phyloP scores from a whole-genome alignment of 768 basidiomycete genomes.

The Trametes villosa region DNA sequence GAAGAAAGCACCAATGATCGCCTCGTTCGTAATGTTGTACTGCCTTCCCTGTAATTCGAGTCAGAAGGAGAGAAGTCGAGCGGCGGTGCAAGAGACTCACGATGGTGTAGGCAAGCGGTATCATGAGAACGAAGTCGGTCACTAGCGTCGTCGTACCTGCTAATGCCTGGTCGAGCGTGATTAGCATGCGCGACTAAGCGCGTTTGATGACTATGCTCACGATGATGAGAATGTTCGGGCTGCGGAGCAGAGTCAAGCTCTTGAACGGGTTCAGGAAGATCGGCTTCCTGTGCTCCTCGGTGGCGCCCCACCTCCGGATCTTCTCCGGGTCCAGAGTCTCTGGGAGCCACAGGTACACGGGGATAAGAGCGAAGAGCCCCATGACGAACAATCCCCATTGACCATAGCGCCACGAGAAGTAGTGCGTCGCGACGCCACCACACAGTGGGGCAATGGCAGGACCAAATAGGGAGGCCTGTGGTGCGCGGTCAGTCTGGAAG shows the following conservation, averaged over 20 bases:
- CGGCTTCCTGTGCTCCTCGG: slow-evolving; percentile 15
- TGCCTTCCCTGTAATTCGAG: slow-evolving; percentile 49
- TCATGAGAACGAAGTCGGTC: slow-evolving; percentile 45
- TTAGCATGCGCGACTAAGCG: neutral
- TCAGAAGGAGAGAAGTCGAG: neutral
- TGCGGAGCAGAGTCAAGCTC: slow-evolving; percentile 54
- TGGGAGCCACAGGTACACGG: slow-evolving; percentile 54
- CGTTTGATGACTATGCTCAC: slow-evolving; percentile 41
- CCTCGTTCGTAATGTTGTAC: slow-evolving; percentile 61
- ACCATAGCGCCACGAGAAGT: slow-evolving; percentile 68
- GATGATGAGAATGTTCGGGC: slow-evolving; percentile 59
- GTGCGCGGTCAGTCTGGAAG: neutral
- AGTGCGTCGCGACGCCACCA: slow-evolving; percentile 61
- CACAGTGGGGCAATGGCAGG: slow-evolving; percentile 62
- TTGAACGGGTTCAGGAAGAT: slow-evolving; percentile 63
- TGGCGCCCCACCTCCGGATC: slow-evolving; percentile 45
- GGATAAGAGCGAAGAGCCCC: slow-evolving; percentile 44
- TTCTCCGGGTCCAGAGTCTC: slow-evolving; percentile 68
- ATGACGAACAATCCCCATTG: slow-evolving; percentile 50
- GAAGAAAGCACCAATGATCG: slow-evolving; percentile 62
- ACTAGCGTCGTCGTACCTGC: slow-evolving; percentile 39
- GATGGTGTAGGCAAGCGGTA: slow-evolving; percentile 70
- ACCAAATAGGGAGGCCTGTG: slow-evolving; percentile 57
- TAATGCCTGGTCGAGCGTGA: slow-evolving; percentile 41
- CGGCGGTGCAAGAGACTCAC: slow-evolving; percentile 41